A percentile compares a stretch with the other conserved stretches of the same genome.
Conservation (phyloP, 345 rosid species). For the Pistacia atlantica region DNA sequence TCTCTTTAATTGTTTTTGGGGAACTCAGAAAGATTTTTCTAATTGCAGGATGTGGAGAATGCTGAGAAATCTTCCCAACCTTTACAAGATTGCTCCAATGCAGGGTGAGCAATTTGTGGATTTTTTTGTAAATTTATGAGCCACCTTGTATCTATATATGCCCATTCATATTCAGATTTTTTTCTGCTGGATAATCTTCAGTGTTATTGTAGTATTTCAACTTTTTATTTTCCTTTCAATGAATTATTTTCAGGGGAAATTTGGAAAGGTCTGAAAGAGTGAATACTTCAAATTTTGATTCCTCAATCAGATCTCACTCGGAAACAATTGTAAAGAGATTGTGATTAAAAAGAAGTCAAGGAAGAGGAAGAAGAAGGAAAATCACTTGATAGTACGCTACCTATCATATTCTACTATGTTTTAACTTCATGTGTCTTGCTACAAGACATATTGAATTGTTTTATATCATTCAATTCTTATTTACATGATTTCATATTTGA, state of each 20-base stretch:
- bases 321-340: slow-evolving; percentile 1
- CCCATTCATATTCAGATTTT: background rate
- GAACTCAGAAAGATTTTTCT: background rate
- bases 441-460: background rate
- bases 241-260: slow-evolving; percentile 15
- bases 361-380: slow-evolving; percentile 30
- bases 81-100: slow-evolving; percentile 20
- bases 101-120: slow-evolving; percentile 19
- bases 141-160: background rate
- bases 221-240: background rate
- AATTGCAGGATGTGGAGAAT: slow-evolving; percentile 28
- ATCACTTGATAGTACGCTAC: slow-evolving; percentile 28
- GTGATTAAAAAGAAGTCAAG: slow-evolving; percentile 16
- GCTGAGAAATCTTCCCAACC: slow-evolving; percentile 18
- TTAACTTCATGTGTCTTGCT: background rate
- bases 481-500: slow-evolving; percentile 1
- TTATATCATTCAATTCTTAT: background rate
- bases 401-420: background rate
- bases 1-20: too few relatives aligned
- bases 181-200: background rate
- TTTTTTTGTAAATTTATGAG: background rate
- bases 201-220: background rate
- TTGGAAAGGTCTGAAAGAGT: slow-evolving; percentile 19
- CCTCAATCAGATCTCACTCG: slow-evolving; percentile 18
- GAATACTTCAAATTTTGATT: slow-evolving; percentile 25